Evolutionary conservation across 768 basidiomycete species (phyloP).

Genomic region (Pisolithus sp.): DNA sequence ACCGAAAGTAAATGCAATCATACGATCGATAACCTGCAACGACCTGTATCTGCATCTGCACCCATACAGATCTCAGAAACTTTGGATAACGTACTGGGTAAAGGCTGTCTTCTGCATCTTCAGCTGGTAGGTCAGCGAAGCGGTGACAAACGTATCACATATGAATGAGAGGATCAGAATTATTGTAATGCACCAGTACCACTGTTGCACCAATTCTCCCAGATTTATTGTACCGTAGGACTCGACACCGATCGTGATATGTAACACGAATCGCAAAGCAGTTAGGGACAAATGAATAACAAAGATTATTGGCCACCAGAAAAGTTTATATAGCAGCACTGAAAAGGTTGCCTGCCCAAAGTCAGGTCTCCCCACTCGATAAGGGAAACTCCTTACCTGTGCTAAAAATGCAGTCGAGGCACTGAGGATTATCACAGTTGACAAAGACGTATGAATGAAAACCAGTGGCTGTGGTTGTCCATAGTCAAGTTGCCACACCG

Average conservation of each 20-base stretch:
- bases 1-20: too few species aligned
- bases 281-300: background rate
- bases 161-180: background rate
- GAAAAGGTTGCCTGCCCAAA: too few species aligned
- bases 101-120: background rate
- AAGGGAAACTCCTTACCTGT: background rate
- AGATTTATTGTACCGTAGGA: background rate
- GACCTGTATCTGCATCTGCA: too few species aligned
- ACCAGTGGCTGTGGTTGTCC: background rate
- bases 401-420: background rate
- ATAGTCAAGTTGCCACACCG: background rate
- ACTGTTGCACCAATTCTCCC: background rate
- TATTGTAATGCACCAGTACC: background rate
- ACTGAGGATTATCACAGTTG: background rate
- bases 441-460: background rate
- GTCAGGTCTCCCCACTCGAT: too few species aligned
- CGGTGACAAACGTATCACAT: background rate
- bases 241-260: background rate
- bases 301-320: background rate
- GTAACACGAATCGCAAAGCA: background rate
- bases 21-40: too few species aligned
- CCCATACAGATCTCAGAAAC: background rate
- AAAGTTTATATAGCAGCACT: background rate
- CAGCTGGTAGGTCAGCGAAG: background rate
- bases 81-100: background rate